These are phyloP conservation scores for Gaeumannomyces sp. DNA, from an alignment of 2,329 filamentous ascomycete genomes.

Conservation along the genomic window DNA sequence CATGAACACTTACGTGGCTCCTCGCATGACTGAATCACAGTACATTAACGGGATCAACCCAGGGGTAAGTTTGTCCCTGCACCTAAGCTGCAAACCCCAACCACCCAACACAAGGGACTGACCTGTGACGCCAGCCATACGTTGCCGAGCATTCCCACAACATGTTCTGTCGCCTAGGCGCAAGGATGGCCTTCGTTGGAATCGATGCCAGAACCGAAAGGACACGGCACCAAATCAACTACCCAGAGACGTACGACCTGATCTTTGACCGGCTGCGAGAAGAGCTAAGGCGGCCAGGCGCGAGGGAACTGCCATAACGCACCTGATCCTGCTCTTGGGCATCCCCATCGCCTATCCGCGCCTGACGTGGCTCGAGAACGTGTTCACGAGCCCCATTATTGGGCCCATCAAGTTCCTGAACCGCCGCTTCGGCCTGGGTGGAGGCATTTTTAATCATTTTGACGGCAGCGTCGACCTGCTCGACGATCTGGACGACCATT, in stretches of 20 bases:
- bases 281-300: conserved; percentile 62
- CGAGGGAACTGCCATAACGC: conserved; percentile 72
- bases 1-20: conserved; percentile 65
- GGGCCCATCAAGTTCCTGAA: conserved; percentile 85
- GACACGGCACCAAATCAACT: conserved; percentile 90
- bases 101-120: conserved; percentile 27
- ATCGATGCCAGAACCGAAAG: conserved; percentile 93
- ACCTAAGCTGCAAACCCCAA: background rate
- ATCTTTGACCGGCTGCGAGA: conserved; percentile 70
- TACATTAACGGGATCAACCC: conserved; percentile 74
- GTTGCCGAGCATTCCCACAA: conserved; percentile 84
- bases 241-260: conserved; percentile 80
- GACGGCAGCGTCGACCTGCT: conserved; percentile 89
- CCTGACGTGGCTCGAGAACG: conserved; percentile 93
- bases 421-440: conserved; percentile 79
- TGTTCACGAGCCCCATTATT: conserved; percentile 77
- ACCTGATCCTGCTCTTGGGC: conserved; percentile 80
- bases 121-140: conserved; percentile 60
- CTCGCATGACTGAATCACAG: conserved; percentile 51
- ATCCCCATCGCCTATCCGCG: conserved; percentile 86
- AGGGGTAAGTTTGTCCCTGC: conserved; percentile 46
- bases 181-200: conserved; percentile 76
- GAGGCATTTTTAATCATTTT: conserved; percentile 86
- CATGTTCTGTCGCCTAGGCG: conserved; percentile 77
- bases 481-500: conserved; percentile 92